phyloP scores from a whole-genome alignment of 163 green algal genomes.

The Prototheca wickerhamii region DNA sequence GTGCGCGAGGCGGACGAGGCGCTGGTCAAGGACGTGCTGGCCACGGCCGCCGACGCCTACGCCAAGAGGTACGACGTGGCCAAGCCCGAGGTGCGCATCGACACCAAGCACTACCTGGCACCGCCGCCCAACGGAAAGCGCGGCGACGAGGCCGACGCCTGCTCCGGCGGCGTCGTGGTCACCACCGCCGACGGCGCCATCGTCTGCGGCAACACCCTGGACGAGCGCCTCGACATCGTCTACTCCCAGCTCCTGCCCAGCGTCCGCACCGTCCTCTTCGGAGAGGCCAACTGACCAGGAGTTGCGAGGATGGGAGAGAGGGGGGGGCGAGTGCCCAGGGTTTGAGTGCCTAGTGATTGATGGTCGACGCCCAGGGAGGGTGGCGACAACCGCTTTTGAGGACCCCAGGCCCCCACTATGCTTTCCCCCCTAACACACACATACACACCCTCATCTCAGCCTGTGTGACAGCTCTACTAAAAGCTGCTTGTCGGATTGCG shows the following conservation, averaged over 20 bases:
- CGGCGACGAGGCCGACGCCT: constrained; percentile 33
- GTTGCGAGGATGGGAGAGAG: too few species aligned
- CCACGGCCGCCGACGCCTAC: not conserved
- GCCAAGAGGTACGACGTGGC: constrained; percentile 3
- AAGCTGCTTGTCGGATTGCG: too few species aligned
- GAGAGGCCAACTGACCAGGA: constrained; percentile 14
- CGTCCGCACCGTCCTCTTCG: constrained; percentile 72
- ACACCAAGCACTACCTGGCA: constrained; percentile 55
- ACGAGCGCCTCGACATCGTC: constrained; percentile 84
- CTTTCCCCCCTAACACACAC: not conserved
- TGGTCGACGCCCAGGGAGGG: too few species aligned
- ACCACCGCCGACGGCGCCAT: constrained; percentile 74
- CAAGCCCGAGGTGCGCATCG: constrained; percentile 45
- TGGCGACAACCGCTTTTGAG: too few species aligned
- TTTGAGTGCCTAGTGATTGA: too few species aligned
- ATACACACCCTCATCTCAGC: not conserved
- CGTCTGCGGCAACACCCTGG: constrained; percentile 88
- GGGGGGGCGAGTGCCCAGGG: too few species aligned
- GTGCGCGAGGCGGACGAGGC: constrained; percentile 36
- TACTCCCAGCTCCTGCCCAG: constrained; percentile 77
- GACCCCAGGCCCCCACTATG: too few species aligned
- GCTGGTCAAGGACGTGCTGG: constrained; percentile 26
- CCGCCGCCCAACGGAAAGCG: constrained; percentile 27
- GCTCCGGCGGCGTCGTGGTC: constrained; percentile 73
- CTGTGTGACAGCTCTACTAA: not conserved